Evolutionary conservation across 257 asterid species (phyloP).

Genomic region (Solanum piurae): DNA sequence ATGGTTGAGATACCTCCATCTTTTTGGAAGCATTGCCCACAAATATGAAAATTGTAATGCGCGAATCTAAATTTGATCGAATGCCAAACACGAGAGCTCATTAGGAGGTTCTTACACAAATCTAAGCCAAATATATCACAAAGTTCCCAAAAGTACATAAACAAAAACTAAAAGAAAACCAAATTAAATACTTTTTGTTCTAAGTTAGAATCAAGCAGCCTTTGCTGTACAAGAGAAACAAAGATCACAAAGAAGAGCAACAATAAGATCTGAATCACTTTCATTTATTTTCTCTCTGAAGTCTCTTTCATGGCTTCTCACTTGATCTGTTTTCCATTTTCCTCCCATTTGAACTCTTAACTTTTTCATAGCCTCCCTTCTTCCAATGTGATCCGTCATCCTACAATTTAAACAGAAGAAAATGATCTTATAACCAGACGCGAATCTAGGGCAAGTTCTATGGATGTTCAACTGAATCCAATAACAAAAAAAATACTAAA

Average conservation of each 20-base stretch:
- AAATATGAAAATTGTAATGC: accelerated
- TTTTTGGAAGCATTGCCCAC: background rate
- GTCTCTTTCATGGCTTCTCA: background rate
- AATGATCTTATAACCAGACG: background rate
- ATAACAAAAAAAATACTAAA: background rate
- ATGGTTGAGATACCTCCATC: background rate
- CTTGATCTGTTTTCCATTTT: constrained; percentile 1
- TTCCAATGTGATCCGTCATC: constrained; percentile 31
- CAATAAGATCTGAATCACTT: background rate
- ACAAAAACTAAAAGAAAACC: background rate
- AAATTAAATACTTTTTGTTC: background rate
- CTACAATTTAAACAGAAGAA: background rate
- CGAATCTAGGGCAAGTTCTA: background rate
- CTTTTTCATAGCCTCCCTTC: constrained; percentile 25
- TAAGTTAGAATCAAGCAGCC: background rate
- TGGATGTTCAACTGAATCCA: too few species aligned
- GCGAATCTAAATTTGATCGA: background rate
- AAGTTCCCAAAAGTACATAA: background rate
- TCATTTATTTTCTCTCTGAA: background rate
- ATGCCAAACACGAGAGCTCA: background rate
- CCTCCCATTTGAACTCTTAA: constrained; percentile 5
- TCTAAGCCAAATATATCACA: background rate
- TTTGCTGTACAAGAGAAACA: background rate
- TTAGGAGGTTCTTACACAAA: background rate
- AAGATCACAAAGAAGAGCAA: background rate